Base-by-base conservation (phyloP, 2,329 filamentous ascomycete species). In the Diaporthe ilicicola region DNA sequence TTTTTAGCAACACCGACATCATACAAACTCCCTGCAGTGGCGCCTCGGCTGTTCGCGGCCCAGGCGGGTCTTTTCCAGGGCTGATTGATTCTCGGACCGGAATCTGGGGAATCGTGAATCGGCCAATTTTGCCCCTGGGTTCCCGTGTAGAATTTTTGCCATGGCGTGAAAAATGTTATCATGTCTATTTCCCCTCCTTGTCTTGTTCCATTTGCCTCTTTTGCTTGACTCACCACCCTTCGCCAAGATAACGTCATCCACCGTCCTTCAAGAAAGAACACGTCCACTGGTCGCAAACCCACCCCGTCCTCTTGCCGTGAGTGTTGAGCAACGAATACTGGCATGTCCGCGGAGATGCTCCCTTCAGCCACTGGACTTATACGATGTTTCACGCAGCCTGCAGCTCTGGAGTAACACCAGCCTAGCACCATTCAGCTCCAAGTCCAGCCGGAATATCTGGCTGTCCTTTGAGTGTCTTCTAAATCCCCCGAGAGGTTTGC, bases 51-150 rank as follows among this genome's bases (percentile, higher is more conserved):
- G 27, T 50, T 62, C 55, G 55, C 65, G 69, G 53, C n/a, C 54
- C 6, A 53, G 29, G 69, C 39, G 62, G 69, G n/a, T 37, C 65
- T 48, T 56, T 56, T 29, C 27, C 70, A 69, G 70, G 70, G 66
- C 66, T 69, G 56, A 69, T 61, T 50, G n/a, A n/a, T 46, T 53
- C 51, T 61, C 50, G 48, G 64, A 44, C 66, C 44, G 68, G 42
- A 72, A 69, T 69, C 70, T 51, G 70, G 70, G 70, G 70, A 69
- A 72, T 42, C 24, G 56, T 54, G 42, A 69, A 62, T 34, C 46
- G 51, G n/a, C 64, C 54, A 44, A 46, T 34, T 39, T 42, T 27
- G 39, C 19, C 27, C 42, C 69, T 22, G 54, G 65, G 4, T 34
- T 34, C 32, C 32, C 32, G 32, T 65, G 55, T 68, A 19, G 13